Percentiles rank a stretch among this genome's conserved stretches.
These are phyloP conservation scores for Trapa incisa DNA, from an alignment of 345 rosid genomes.

Conservation along the genomic window DNA sequence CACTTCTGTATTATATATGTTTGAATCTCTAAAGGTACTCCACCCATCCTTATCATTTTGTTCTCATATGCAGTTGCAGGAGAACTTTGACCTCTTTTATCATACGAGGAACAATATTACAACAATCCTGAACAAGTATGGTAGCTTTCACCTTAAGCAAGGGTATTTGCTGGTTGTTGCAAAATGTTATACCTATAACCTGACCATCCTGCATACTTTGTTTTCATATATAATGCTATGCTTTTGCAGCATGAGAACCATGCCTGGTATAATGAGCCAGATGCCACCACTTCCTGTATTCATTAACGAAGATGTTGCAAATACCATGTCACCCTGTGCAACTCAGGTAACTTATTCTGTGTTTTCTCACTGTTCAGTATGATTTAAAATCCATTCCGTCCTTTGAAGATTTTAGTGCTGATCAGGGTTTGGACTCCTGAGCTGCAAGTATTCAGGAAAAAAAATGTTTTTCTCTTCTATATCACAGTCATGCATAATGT, in stretches of 20 bases:
- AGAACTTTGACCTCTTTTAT: conserved; percentile 61
- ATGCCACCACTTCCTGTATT: conserved; percentile 76
- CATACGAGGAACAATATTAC: conserved; percentile 54
- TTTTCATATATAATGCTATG: conserved; percentile 6
- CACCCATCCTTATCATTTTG: neutral
- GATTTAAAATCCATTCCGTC: neutral
- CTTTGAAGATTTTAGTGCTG: too few relatives aligned
- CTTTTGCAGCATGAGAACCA: conserved; percentile 56
- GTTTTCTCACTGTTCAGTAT: neutral
- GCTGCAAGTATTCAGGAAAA: too few relatives aligned
- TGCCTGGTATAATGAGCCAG: conserved; percentile 81
- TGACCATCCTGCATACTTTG: conserved; percentile 2
- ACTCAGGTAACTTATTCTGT: conserved; percentile 30
- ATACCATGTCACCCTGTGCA: conserved; percentile 37
- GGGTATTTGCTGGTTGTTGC: conserved; percentile 4
- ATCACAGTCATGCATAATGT: too few relatives aligned
- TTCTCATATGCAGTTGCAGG: conserved; percentile 47
- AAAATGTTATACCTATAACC: conserved; percentile 2
- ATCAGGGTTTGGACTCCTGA: too few relatives aligned
- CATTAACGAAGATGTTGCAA: conserved; percentile 56
- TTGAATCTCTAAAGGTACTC: neutral
- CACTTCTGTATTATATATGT: neutral
- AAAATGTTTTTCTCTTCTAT: too few relatives aligned
- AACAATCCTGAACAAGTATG: conserved; percentile 67
- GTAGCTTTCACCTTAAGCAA: conserved; percentile 3